These are phyloP conservation scores for Hypoxylon lienhwacheense DNA, from an alignment of 495 filamentous ascomycete genomes.

Conservation along the genomic window DNA sequence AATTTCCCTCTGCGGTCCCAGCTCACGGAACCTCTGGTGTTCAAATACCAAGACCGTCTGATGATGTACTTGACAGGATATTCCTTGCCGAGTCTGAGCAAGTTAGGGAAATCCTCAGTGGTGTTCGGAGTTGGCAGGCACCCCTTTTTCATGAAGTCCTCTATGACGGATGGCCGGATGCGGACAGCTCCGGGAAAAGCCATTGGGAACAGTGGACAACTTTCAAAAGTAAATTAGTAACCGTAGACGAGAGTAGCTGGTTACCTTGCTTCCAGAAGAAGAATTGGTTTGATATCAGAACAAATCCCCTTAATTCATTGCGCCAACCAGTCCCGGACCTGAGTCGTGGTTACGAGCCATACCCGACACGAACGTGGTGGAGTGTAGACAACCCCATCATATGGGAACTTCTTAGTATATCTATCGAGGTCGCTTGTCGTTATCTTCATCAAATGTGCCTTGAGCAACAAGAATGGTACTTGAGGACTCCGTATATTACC, in stretches of 20 bases:
- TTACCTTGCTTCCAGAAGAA: background rate
- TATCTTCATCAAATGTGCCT: background rate
- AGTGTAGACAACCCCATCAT: slow-evolving; percentile 12
- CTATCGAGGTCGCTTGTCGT: slow-evolving; percentile 2
- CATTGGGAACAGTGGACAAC: slow-evolving; percentile 1
- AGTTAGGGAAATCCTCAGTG: background rate
- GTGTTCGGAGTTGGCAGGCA: background rate
- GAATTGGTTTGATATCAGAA: slow-evolving; percentile 8
- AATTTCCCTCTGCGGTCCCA: background rate
- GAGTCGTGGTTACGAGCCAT: background rate
- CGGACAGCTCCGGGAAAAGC: background rate
- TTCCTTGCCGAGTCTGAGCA: slow-evolving; percentile 3
- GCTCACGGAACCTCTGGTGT: background rate
- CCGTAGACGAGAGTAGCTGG: background rate
- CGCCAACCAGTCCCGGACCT: slow-evolving; percentile 3
- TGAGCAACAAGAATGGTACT: slow-evolving; percentile 6
- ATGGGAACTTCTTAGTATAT: background rate
- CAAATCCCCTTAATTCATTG: background rate
- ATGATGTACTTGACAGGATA: background rate
- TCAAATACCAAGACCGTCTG: background rate
- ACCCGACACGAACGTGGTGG: slow-evolving; percentile 3
- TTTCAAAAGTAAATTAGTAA: background rate
- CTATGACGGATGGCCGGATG: background rate
- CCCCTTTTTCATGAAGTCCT: background rate
- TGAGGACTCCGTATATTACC: background rate